Evolutionary conservation across 768 basidiomycete species (phyloP).

Genomic region (Psilocybe azurescens): DNA sequence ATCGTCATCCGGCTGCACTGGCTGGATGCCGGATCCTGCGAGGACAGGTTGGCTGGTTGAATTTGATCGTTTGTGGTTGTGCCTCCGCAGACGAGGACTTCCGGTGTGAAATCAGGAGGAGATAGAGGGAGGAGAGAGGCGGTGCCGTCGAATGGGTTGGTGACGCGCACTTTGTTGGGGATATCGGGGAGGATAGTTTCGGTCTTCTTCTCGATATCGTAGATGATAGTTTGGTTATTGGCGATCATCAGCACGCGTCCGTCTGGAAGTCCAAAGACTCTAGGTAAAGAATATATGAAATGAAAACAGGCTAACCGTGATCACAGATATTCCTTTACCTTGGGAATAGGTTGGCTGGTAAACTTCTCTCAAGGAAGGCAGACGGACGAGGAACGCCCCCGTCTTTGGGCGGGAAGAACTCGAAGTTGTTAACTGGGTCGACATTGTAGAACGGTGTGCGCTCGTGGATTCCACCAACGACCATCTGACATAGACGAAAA

Average conservation of each 20-base stretch:
- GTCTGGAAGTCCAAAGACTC: slow-evolving; percentile 43
- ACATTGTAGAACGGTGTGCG: slow-evolving; percentile 65
- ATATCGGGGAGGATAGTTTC: slow-evolving; percentile 47
- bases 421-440: slow-evolving; percentile 51
- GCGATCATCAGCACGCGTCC: slow-evolving; percentile 43
- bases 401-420: slow-evolving; percentile 47
- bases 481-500: slow-evolving; percentile 22
- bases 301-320: slow-evolving; percentile 13
- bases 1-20: slow-evolving; percentile 50
- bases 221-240: slow-evolving; percentile 46
- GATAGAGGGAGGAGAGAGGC: slow-evolving; percentile 42
- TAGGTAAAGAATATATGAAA: slow-evolving; percentile 20
- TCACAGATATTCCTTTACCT: slow-evolving; percentile 26
- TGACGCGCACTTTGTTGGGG: slow-evolving; percentile 49
- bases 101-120: slow-evolving; percentile 46
- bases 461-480: slow-evolving; percentile 34
- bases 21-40: slow-evolving; percentile 46
- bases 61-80: slow-evolving; percentile 37
- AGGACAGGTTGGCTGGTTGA: slow-evolving; percentile 34
- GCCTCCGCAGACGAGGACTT: slow-evolving; percentile 54
- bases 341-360: slow-evolving; percentile 34
- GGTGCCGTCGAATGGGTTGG: slow-evolving; percentile 44
- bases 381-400: slow-evolving; percentile 35
- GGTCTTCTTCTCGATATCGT: slow-evolving; percentile 40
- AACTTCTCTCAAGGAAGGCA: slow-evolving; percentile 30